A percentile compares a stretch with the other conserved stretches of the same genome.
phyloP scores from a whole-genome alignment of 192 early-diverging fungal species.

The Dispira parvispora region DNA sequence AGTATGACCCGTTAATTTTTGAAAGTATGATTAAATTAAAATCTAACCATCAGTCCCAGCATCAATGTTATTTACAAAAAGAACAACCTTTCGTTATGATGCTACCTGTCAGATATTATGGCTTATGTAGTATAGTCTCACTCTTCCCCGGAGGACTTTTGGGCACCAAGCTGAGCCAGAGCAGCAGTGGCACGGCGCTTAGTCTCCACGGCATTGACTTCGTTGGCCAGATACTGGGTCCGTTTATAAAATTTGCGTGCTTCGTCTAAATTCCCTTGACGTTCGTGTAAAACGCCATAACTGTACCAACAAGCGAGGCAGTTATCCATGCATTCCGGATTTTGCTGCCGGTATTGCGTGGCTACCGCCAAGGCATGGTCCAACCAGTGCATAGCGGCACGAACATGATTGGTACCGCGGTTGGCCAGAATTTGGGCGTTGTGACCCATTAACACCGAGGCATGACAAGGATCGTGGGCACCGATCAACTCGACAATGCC shows the following conservation, averaged over 20 bases:
- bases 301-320: conserved; percentile 1
- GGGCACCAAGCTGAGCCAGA: no score
- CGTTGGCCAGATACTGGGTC: not conserved
- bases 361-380: conserved; percentile 3
- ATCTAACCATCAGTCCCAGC: no score
- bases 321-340: not conserved
- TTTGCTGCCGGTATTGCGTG: not conserved
- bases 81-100: no score
- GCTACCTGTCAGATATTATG: no score
- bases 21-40: no score
- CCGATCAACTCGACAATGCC: not conserved
- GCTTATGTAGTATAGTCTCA: no score
- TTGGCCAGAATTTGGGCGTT: not conserved
- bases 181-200: no score
- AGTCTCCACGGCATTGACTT: not conserved
- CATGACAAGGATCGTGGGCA: not conserved
- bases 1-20: no score
- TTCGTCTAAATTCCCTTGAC: not conserved
- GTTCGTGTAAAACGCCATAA: not conserved
- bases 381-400: not conserved
- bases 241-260: not conserved
- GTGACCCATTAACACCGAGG: conserved; percentile 4
- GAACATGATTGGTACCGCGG: not conserved
- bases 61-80: no score
- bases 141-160: no score